phyloP scores from a whole-genome alignment of 1,284 basidiomycete genomes.

The Cryptococcus hybrid region DNA sequence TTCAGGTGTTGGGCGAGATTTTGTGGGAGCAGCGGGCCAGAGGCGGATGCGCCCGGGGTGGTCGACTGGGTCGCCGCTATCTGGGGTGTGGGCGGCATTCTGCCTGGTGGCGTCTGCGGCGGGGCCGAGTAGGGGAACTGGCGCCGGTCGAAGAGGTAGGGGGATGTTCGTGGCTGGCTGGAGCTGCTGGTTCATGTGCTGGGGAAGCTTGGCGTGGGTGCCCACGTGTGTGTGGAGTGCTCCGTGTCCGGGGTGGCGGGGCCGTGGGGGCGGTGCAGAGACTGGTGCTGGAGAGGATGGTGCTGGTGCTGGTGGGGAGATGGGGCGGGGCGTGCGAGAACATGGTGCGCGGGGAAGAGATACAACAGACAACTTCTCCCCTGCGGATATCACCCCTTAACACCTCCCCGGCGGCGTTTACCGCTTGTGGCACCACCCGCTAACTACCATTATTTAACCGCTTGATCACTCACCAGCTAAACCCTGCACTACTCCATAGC shows the following conservation, averaged over 20 bases:
- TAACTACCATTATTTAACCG: not conserved
- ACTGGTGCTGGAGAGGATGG: constrained; percentile 4
- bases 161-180: constrained; percentile 6
- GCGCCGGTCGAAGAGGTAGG: constrained; percentile 9
- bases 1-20: constrained; percentile 49
- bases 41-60: constrained; percentile 7
- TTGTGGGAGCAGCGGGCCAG: constrained; percentile 41
- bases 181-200: not conserved
- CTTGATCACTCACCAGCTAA: not conserved
- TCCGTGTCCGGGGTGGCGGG: constrained; percentile 16
- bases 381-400: not conserved
- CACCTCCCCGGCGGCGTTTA: constrained; percentile 11
- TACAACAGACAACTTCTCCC: not conserved
- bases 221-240: constrained; percentile 23
- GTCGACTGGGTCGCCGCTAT: not conserved
- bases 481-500: not conserved
- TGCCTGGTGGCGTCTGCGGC: not conserved
- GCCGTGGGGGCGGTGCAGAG: constrained; percentile 18
- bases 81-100: not conserved
- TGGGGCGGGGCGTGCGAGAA: constrained; percentile 12
- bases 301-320: constrained; percentile 3
- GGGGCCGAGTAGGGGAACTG: not conserved
- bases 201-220: not conserved
- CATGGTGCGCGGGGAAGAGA: not conserved
- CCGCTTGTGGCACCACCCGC: constrained; percentile 11